Evolutionary conservation across 441 rosid genomes (phyloP).

Genomic region (Bruguiera hainesii): DNA sequence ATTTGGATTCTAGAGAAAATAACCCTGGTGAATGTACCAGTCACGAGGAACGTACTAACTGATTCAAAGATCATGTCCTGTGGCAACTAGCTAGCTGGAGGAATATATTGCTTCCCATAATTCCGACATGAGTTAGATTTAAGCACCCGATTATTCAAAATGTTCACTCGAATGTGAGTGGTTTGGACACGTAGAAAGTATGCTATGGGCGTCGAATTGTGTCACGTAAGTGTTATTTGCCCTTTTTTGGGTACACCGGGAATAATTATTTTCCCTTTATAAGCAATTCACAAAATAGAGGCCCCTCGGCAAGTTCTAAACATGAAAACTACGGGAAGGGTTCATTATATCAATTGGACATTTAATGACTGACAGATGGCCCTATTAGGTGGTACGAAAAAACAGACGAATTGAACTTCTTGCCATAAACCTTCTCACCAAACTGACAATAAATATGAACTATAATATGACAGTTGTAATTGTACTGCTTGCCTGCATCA

Average conservation of each 20-base stretch:
- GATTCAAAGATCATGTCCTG: not conserved
- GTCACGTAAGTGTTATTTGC: slow-evolving; percentile 10
- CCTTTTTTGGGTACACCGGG: no score
- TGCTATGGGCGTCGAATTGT: not conserved
- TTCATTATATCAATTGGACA: no score
- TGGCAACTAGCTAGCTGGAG: not conserved
- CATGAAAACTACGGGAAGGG: not conserved
- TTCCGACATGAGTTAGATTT: slow-evolving; percentile 2
- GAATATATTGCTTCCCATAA: slow-evolving; percentile 1
- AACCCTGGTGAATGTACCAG: not conserved
- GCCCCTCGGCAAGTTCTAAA: not conserved
- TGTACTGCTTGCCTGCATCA: not conserved
- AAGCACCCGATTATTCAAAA: not conserved
- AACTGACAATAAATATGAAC: slow-evolving; percentile 23
- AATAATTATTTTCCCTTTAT: no score
- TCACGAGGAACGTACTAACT: slow-evolving; percentile 3
- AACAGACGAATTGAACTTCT: not conserved
- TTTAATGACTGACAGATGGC: no score
- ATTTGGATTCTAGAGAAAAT: no score
- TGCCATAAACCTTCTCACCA: slow-evolving; percentile 30
- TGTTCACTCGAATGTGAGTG: slow-evolving; percentile 11
- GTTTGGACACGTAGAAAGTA: slow-evolving; percentile 22
- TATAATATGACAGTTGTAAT: slow-evolving; percentile 12
- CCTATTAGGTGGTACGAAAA: no score
- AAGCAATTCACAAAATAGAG: not conserved